A percentile compares a stretch with the other conserved stretches of the same genome.
phyloP scores from a whole-genome alignment of 176 grass and related monocot species.

The Calamus simplicifolius region DNA sequence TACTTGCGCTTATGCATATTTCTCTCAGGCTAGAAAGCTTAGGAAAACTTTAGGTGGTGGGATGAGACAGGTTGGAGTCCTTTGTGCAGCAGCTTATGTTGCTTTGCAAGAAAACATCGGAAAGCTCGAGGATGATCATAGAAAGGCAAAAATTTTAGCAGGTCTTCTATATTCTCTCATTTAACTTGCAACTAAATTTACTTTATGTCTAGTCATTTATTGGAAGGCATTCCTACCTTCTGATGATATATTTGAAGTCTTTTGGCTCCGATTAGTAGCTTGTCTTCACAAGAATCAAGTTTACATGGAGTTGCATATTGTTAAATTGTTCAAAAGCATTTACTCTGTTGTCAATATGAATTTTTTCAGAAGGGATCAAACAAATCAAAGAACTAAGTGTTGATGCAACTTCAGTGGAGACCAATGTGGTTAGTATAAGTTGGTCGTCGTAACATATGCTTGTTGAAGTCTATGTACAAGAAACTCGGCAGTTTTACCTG shows the following conservation, averaged over 20 bases:
- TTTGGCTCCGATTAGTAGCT: too few species aligned
- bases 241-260: too few species aligned
- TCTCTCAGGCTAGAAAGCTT: conserved; percentile 64
- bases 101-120: conserved; percentile 54
- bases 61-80: conserved; percentile 90
- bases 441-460: background rate
- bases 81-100: conserved; percentile 79
- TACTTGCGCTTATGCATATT: background rate
- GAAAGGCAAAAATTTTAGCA: conserved; percentile 73
- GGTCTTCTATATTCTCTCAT: conserved; percentile 21
- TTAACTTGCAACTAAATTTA: background rate
- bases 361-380: conserved; percentile 62
- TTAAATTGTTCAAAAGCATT: too few species aligned
- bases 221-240: background rate
- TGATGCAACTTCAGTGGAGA: conserved; percentile 52
- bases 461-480: background rate
- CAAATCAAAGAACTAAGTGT: conserved; percentile 58
- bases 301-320: too few species aligned
- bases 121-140: conserved; percentile 80
- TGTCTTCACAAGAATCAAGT: too few species aligned
- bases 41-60: conserved; percentile 95
- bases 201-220: background rate
- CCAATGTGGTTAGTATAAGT: conserved; percentile 59
- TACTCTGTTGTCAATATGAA: too few species aligned
- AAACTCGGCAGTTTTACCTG: too few species aligned